Base-by-base conservation (phyloP, 495 filamentous ascomycete genomes). In the Podospora pseudoanserina region DNA sequence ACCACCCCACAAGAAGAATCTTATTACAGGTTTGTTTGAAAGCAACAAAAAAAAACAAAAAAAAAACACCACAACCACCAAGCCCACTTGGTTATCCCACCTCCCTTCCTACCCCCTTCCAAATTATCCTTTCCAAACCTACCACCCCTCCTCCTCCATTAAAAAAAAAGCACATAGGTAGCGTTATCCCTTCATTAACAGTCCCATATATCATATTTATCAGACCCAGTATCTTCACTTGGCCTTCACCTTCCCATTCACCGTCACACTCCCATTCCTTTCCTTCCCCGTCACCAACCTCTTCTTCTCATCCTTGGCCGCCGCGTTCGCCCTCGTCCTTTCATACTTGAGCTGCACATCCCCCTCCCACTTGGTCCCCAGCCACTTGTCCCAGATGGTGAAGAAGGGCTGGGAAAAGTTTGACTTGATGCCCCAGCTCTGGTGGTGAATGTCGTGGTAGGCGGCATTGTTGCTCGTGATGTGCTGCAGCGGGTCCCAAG, bases 391-490 rank as follows among this genome's bases (percentile, higher is more conserved):
- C 92, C 92, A 95, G 78, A 93, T 90, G 60, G 90, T 94, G 80
- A 93, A 92, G 81, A 92, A 94, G 0, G 92, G 92, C 75, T 95
- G 92, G 0, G 89, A 90, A 68, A 84, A 88, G 78, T 86, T 82
- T 68, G 87, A 85, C 85, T 95, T 97, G 82, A 99, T 97, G 60
- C 95, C 95, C 95, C 94, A 99, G 81, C 92, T 96, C 81, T 99
- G 95, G 79, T 99, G 95, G 78, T 99, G 95, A 64, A 99, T 92
- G 76, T 99, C 95, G 77, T 99, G 95, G 79, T 96, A 99, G 23
- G 87, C 89, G 20, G 95, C 92, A 71, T 97, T 97, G 82, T 99
- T 97, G 74, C 90, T 89, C 49, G 92, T 96, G 34, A 97, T 80
- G 74, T 88, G 89, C 83, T 97, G 94, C 69, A 97, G 83, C 20